Evolutionary conservation across 2,329 filamentous ascomycete genomes (phyloP), one percentile per base, ranked within the genome.

Genomic region (Hansfordia pulvinata): DNA sequence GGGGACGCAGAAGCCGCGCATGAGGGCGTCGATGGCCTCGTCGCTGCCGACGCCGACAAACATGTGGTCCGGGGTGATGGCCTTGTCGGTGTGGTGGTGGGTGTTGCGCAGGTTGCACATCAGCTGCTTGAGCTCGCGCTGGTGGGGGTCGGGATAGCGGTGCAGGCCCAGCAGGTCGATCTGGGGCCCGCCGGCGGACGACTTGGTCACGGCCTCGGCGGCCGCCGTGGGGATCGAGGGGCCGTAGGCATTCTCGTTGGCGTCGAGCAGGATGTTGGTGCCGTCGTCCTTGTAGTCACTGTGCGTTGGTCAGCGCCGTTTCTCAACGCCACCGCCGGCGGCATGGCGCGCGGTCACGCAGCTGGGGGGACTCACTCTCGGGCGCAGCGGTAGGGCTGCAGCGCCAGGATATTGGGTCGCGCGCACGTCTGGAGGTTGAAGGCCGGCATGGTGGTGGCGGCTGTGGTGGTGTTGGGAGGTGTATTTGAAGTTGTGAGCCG

Each of bases 201-300:
- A 35, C 29, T 44, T 37, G 8, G 54, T 46, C 3, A 56, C 48
- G 25, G 60, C 51, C 27, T 61, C 49, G 8, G 68, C 53, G 26
- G 62, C 58, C 8, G 61, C 58, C 20, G 64, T 46, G 2, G 64
- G 58, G 25, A 94, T 59, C 2, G 82, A 78, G 0, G 90, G 88
- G 0, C 90, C 90, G 44, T 79, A 94, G 32, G 90, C 85, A 47
- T 98, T 98, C 59, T 98, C 90, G 46, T 98, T 98, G 41, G 90
- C 90, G 50, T 98, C 90, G 38, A 98, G 79, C 27, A 98, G 76
- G 43, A 96, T 75, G 47, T 96, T 96, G 32, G 76, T 88, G 40
- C 90, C 90, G 49, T 98, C 81, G 52, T 98, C 88, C 60, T 98
- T 94, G 69, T 98, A 96, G 68, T 98, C 90, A 60, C 84, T 92